These are phyloP conservation scores for Penicillium vulpinum DNA, from an alignment of 2,329 filamentous ascomycete genomes.

Conservation along the genomic window DNA sequence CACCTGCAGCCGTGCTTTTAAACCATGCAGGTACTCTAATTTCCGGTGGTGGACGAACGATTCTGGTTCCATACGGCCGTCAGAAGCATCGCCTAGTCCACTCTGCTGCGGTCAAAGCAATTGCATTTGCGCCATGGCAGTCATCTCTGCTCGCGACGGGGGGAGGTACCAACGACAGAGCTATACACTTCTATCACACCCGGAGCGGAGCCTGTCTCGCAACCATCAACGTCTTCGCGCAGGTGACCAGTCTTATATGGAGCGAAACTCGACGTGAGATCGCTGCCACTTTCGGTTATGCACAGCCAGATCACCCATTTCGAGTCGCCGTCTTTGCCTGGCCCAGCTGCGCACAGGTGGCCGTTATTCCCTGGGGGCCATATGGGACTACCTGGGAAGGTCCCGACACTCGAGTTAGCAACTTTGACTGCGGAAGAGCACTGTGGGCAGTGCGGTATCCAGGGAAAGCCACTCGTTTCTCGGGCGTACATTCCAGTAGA, in stretches of 20 bases:
- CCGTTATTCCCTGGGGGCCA: slow-evolving; percentile 79
- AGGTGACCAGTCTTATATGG: slow-evolving; percentile 93
- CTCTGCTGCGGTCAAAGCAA: slow-evolving; percentile 88
- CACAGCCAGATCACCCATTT: slow-evolving; percentile 83
- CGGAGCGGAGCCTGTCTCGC: slow-evolving; percentile 79
- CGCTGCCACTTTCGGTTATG: slow-evolving; percentile 88
- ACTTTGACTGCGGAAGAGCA: slow-evolving; percentile 53
- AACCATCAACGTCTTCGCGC: slow-evolving; percentile 86
- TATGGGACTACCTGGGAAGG: slow-evolving; percentile 40
- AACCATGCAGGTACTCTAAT: slow-evolving; percentile 31
- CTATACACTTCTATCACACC: slow-evolving; percentile 94
- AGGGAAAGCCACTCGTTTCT: slow-evolving; percentile 53
- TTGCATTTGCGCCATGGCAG: slow-evolving; percentile 95
- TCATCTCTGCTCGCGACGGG: slow-evolving; percentile 83
- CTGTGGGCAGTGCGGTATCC: slow-evolving; percentile 88
- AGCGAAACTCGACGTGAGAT: slow-evolving; percentile 83
- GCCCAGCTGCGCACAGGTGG: slow-evolving; percentile 85
- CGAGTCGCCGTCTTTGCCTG: slow-evolving; percentile 92
- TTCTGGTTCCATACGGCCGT: slow-evolving; percentile 54
- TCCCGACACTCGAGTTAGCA: slow-evolving; percentile 21
- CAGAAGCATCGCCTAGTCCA: slow-evolving; percentile 75
- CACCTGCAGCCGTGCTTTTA: slow-evolving; percentile 23
- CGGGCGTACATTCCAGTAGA: slow-evolving; percentile 7
- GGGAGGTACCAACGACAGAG: slow-evolving; percentile 89
- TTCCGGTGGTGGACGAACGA: slow-evolving; percentile 40